Percentiles rank a stretch among this genome's conserved stretches.
phyloP scores from a whole-genome alignment of 108 stramenopile genomes.

The Cyclotella baltica region DNA sequence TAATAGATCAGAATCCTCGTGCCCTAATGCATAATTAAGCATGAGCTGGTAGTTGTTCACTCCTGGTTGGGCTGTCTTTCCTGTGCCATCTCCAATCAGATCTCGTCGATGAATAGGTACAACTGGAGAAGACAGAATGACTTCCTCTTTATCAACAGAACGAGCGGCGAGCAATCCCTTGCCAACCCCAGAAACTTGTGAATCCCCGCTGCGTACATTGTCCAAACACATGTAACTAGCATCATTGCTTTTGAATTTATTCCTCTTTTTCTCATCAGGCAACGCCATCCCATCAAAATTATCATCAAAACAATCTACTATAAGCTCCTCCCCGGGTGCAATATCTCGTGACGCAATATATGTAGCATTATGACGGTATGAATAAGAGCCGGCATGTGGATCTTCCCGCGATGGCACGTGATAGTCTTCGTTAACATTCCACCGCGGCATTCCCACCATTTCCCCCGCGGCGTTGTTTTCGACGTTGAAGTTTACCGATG shows the following conservation, averaged over 20 bases:
- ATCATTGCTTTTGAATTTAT: conserved; percentile 10
- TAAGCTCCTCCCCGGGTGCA: conserved; percentile 64
- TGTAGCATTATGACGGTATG: conserved; percentile 41
- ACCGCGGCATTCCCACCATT: conserved; percentile 20
- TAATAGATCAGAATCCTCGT: conserved; percentile 36
- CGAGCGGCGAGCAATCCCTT: conserved; percentile 16
- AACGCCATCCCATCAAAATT: conserved; percentile 53
- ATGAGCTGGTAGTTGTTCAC: conserved; percentile 32
- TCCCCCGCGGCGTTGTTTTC: conserved; percentile 19
- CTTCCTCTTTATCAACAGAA: conserved; percentile 17
- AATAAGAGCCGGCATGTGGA: conserved; percentile 56
- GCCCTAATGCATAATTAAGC: conserved; percentile 48
- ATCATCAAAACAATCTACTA: conserved; percentile 62
- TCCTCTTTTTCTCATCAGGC: conserved; percentile 5
- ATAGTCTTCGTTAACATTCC: conserved; percentile 26
- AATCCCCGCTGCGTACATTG: conserved; percentile 17
- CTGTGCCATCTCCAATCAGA: conserved; percentile 12
- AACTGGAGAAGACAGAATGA: conserved; percentile 19
- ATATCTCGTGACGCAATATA: conserved; percentile 65
- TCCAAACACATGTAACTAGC: conserved; percentile 56
- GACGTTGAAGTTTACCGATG: conserved; percentile 50
- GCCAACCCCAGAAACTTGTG: conserved; percentile 7
- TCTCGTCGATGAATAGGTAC: conserved; percentile 1
- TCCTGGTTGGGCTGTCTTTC: conserved; percentile 16
- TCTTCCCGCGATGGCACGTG: conserved; percentile 30